Base-by-base conservation (phyloP, 148 eudicot species). In the Oxyria digyna region DNA sequence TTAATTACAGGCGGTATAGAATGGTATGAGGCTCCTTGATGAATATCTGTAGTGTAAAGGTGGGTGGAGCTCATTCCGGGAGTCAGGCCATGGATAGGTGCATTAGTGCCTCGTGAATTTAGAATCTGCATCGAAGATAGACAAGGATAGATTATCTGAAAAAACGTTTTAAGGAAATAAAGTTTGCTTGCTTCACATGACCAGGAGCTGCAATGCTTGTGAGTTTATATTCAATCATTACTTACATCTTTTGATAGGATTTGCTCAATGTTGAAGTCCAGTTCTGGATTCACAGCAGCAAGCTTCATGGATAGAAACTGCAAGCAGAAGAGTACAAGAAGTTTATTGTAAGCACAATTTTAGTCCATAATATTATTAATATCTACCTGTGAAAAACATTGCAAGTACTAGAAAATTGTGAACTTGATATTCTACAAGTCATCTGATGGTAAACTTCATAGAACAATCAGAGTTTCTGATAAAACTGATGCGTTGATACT, bases 281-380 rank as follows among this genome's bases (percentile, higher is more conserved):
- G 57, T 59, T 87, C 90, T 27, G 96, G 98, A 73, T 90, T 89
- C 57, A 93, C 96, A n/a, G 98, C 83, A n/a, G 98, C 89, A 29
- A 93, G 98, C 78, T 93, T 93, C 98, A 89, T 89, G 6, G 98
- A 93, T 49, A 93, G 76, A 80, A 93, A 93, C 98, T 93, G 96
- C 79, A 85, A 62, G n/a, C 55, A 67, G 24, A 77, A 42, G 35
- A 50, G 20, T 14, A 40, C n/a, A 13, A 21, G 15, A 21, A 21
- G 23, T 21, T 7, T 18, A 49, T 1, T 18, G 26, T 49, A 12
- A 7, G 26, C 12, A 49, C 57, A 49, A 49, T 6, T 21, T n/a
- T n/a, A n/a, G n/a, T n/a, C n/a, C n/a, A n/a, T n/a, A n/a, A n/a
- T 24, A 49, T 49, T 26, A 11, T 7, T 21, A 49, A 49, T 21